These are phyloP conservation scores for Allantophomopsis cytisporea DNA, from an alignment of 2,329 filamentous ascomycete genomes.

Conservation along the genomic window DNA sequence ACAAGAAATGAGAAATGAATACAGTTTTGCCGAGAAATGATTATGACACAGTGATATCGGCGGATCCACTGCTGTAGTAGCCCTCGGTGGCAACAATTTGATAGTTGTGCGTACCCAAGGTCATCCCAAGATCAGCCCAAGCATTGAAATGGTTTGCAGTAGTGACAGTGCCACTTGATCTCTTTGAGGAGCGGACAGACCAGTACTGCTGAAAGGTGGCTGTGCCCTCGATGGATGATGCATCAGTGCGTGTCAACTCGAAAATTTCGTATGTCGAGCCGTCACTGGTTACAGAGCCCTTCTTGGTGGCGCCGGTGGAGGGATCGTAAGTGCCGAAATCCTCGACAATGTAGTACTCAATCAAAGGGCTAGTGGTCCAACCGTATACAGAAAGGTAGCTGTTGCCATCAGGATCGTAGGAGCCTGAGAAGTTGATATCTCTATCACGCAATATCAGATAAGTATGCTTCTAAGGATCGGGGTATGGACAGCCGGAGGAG, in stretches of 20 bases:
- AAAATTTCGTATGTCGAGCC: conserved; percentile 34
- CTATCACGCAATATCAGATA: conserved; percentile 7
- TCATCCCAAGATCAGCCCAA: conserved; percentile 31
- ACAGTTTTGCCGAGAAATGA: no score
- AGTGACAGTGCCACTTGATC: conserved; percentile 32
- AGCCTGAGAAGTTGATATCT: conserved; percentile 24
- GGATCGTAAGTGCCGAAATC: conserved; percentile 34
- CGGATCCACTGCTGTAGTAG: conserved; percentile 32
- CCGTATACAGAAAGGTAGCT: conserved; percentile 41
- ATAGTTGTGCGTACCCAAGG: conserved; percentile 33
- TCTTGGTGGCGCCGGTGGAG: conserved; percentile 27
- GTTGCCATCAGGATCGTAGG: conserved; percentile 23
- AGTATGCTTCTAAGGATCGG: conserved; percentile 1
- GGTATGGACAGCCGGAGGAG: background rate
- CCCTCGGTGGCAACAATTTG: conserved; percentile 41
- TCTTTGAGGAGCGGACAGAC: conserved; percentile 29
- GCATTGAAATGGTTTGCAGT: conserved; percentile 34
- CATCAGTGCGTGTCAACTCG: background rate
- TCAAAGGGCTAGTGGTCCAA: conserved; percentile 36
- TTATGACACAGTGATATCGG: conserved; percentile 23
- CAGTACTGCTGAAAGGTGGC: conserved; percentile 36
- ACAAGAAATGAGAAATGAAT: no score
- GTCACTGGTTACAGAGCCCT: conserved; percentile 35
- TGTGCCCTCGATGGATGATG: conserved; percentile 24
- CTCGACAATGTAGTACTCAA: conserved; percentile 47